Evolutionary conservation across 768 basidiomycete species (phyloP).

Genomic region (Phaffia tasmanica): DNA sequence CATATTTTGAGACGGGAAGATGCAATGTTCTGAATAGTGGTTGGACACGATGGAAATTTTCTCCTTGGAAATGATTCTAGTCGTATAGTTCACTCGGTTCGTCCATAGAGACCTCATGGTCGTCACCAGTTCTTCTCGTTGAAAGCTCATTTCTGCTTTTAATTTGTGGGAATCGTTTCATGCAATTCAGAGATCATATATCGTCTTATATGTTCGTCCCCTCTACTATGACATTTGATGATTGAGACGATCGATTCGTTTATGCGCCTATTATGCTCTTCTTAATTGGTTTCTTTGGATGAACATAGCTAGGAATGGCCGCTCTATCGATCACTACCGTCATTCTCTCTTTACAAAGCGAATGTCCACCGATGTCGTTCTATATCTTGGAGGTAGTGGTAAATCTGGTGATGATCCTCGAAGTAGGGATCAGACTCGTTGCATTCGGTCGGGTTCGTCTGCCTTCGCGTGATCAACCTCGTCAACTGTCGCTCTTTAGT

Average conservation of each 20-base stretch:
- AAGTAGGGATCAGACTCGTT: constrained; percentile 81
- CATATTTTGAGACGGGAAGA: too few species aligned
- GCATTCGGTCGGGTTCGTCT: constrained; percentile 78
- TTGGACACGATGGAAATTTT: background rate
- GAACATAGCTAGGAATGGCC: constrained; percentile 68
- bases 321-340: constrained; percentile 76
- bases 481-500: background rate
- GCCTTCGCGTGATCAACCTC: background rate
- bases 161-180: background rate
- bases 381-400: constrained; percentile 81
- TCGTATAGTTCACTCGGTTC: constrained; percentile 24
- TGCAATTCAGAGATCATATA: background rate
- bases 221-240: background rate
- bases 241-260: background rate
- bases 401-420: constrained; percentile 78
- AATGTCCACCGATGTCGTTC: constrained; percentile 77
- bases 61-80: background rate
- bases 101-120: background rate
- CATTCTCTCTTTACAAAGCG: constrained; percentile 65
- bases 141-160: background rate
- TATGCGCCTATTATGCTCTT: background rate
- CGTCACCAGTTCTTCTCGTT: background rate
- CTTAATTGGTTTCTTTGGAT: background rate
- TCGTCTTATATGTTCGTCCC: background rate
- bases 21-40: background rate